Evolutionary conservation across 1,139 yeast genomes (phyloP).

Genomic region (Yamadazyma sp.): DNA sequence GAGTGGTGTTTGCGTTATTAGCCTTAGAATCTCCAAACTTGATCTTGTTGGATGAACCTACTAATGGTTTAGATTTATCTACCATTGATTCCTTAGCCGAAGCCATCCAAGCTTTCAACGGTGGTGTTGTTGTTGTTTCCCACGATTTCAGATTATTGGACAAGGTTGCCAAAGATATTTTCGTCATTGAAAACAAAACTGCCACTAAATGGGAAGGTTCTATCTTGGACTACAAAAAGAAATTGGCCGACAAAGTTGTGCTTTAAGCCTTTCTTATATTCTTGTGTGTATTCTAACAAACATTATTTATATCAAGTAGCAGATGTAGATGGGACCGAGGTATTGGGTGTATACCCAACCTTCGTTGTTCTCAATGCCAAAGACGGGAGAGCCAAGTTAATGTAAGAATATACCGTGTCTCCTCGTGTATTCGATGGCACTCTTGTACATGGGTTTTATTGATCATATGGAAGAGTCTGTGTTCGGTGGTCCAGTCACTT

Average conservation of each 20-base stretch:
- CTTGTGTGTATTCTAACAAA: slow-evolving; percentile 11
- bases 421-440: too few relatives aligned
- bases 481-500: too few relatives aligned
- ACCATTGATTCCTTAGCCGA: slow-evolving; percentile 97
- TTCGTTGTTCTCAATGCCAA: too few relatives aligned
- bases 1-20: slow-evolving; percentile 94
- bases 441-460: too few relatives aligned
- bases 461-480: too few relatives aligned
- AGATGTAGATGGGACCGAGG: background rate
- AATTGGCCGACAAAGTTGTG: slow-evolving; percentile 85
- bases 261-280: slow-evolving; percentile 36
- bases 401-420: too few relatives aligned
- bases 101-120: slow-evolving; percentile 90
- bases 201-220: slow-evolving; percentile 96
- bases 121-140: slow-evolving; percentile 98
- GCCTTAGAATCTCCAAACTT: slow-evolving; percentile 96
- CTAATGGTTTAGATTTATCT: slow-evolving; percentile 98
- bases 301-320: slow-evolving; percentile 1
- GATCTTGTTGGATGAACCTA: slow-evolving; percentile 96
- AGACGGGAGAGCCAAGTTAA: too few relatives aligned
- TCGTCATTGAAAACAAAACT: slow-evolving; percentile 89
- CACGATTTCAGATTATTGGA: slow-evolving; percentile 99
- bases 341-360: too few relatives aligned
- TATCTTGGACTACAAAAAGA: slow-evolving; percentile 89
- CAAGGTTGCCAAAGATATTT: slow-evolving; percentile 96